These are phyloP conservation scores for Colletotrichum sp. DNA, from an alignment of 2,329 filamentous ascomycete genomes.

Conservation along the genomic window DNA sequence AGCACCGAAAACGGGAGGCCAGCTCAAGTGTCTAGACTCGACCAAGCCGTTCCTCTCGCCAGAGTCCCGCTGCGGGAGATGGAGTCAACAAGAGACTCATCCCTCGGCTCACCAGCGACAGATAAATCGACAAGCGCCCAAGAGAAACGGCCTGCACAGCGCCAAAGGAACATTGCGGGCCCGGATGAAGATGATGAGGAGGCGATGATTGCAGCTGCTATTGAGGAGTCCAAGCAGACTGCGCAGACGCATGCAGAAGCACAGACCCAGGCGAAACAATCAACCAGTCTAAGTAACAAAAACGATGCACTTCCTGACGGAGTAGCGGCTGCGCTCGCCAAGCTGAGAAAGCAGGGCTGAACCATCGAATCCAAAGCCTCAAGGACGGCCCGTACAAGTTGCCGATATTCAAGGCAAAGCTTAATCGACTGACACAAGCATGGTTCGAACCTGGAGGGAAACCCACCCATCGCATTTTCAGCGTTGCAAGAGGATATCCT, in stretches of 20 bases:
- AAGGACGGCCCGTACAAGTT: background rate
- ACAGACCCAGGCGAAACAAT: slow-evolving; percentile 21
- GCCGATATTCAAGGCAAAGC: background rate
- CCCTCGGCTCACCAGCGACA: slow-evolving; percentile 24
- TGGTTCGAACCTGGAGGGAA: background rate
- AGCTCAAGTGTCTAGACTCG: slow-evolving; percentile 31
- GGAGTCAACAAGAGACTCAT: slow-evolving; percentile 26
- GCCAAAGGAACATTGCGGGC: slow-evolving; percentile 42
- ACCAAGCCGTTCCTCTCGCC: slow-evolving; percentile 44
- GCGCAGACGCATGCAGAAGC: slow-evolving; percentile 27
- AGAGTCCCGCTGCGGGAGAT: slow-evolving; percentile 47
- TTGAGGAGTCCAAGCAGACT: slow-evolving; percentile 50
- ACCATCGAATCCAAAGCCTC: background rate
- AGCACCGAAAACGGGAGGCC: slow-evolving; percentile 28
- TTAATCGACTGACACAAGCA: background rate
- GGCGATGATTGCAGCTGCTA: slow-evolving; percentile 52
- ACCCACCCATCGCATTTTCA: background rate
- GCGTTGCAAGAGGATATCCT: background rate
- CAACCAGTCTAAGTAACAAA: slow-evolving; percentile 23
- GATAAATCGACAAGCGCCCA: slow-evolving; percentile 2
- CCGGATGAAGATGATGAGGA: slow-evolving; percentile 53
- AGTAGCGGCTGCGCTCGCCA: slow-evolving; percentile 66
- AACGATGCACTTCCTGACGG: slow-evolving; percentile 58
- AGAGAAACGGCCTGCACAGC: slow-evolving; percentile 31
- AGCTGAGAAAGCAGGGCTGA: slow-evolving; percentile 52